Percentiles rank a stretch among this genome's conserved stretches.
These are phyloP conservation scores for Punctularia strigosozonata DNA, from an alignment of 768 basidiomycete species.

Conservation along the genomic window DNA sequence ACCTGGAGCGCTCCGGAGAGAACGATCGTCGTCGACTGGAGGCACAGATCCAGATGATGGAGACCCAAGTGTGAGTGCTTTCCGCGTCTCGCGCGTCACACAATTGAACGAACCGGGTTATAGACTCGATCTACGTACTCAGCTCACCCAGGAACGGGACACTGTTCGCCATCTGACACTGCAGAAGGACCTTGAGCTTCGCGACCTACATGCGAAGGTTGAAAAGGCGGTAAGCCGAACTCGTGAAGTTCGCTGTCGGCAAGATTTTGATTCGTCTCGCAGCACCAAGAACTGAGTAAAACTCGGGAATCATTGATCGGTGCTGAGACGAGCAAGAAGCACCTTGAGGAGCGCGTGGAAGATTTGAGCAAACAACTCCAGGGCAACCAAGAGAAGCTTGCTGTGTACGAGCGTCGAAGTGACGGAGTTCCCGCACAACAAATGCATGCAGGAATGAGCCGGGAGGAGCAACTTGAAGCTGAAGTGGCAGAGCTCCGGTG, in stretches of 20 bases:
- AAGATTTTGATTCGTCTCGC: background rate
- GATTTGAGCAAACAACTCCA: constrained; percentile 54
- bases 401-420: constrained; percentile 71
- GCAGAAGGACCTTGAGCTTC: constrained; percentile 72
- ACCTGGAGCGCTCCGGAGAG: constrained; percentile 72
- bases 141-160: constrained; percentile 68
- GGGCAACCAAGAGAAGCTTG: constrained; percentile 73
- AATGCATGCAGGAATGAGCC: constrained; percentile 30
- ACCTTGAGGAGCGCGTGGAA: constrained; percentile 62
- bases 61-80: constrained; percentile 59
- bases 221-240: constrained; percentile 50
- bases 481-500: constrained; percentile 82
- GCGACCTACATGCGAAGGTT: constrained; percentile 60
- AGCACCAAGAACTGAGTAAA: constrained; percentile 56
- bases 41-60: constrained; percentile 64
- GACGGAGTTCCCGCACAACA: constrained; percentile 17
- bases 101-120: constrained; percentile 1
- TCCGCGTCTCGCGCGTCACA: background rate
- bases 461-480: constrained; percentile 71
- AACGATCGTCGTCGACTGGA: constrained; percentile 79
- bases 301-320: constrained; percentile 59
- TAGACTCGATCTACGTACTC: constrained; percentile 65
- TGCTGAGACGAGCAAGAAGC: constrained; percentile 69
- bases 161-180: constrained; percentile 57
- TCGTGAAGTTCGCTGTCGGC: constrained; percentile 8